phyloP scores from a whole-genome alignment of 805 yeast species.

The Ogataea glucozyma region DNA sequence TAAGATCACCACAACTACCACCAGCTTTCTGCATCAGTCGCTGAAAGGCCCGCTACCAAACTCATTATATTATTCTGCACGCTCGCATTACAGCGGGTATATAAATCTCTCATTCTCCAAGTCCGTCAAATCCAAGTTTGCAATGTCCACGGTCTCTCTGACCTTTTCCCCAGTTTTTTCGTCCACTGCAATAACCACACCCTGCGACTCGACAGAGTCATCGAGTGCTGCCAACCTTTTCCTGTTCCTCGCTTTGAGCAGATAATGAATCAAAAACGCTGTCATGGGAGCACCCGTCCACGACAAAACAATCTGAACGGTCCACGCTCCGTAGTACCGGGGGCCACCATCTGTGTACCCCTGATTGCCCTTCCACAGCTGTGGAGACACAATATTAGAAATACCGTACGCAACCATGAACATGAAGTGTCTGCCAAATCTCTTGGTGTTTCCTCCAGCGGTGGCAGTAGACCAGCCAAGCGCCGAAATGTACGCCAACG shows the following conservation, averaged over 20 bases:
- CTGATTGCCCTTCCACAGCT: conserved; percentile 51
- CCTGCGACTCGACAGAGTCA: conserved; percentile 24
- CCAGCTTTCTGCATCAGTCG: too few relatives aligned
- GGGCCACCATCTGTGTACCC: conserved; percentile 37
- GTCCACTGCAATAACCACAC: conserved; percentile 34
- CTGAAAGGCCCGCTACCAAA: too few relatives aligned
- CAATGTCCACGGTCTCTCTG: conserved; percentile 40
- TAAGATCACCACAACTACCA: too few relatives aligned
- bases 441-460: conserved; percentile 52
- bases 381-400: conserved; percentile 57
- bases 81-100: conserved; percentile 42
- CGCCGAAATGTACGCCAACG: conserved; percentile 29
- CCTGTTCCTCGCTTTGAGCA: conserved; percentile 50
- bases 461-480: conserved; percentile 31
- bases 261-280: conserved; percentile 44
- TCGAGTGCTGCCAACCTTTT: conserved; percentile 16
- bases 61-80: too few relatives aligned
- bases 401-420: conserved; percentile 49
- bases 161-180: conserved; percentile 19
- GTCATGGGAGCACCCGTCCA: conserved; percentile 48
- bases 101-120: conserved; percentile 51
- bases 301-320: conserved; percentile 55
- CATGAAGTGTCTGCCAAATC: conserved; percentile 47
- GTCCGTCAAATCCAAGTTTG: conserved; percentile 55
- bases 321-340: conserved; percentile 51